Base-by-base conservation (phyloP, 2,329 filamentous ascomycete species). In the Apiospora malaysiana region DNA sequence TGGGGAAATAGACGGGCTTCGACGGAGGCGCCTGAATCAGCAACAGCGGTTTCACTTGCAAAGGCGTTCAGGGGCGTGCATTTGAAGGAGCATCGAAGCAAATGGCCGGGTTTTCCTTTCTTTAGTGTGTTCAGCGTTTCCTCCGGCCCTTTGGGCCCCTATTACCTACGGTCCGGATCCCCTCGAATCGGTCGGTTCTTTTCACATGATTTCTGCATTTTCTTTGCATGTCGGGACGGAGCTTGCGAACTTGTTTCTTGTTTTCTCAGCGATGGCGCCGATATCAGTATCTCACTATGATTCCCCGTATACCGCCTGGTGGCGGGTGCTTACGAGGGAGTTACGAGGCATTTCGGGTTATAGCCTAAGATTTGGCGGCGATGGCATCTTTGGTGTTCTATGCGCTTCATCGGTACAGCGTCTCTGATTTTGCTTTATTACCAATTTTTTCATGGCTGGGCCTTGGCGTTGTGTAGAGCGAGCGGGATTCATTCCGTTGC, bases 211-310 rank as follows among this genome's bases (percentile, higher is more conserved):
- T 73, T 74, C 74, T 75, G 75, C 76, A 77, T 76, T 69, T 77
- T 72, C 74, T 74, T 77, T 80, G 73, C 66, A 67, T 70, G 71
- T 71, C 71, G 74, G 73, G 73, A 72, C 76, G 71, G 74, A 76
- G 71, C 69, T 72, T 72, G 72, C 75, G 73, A 40, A 32, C 46
- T 68, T 68, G 32, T 49, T 68, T 78, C 72, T 74, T 78, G 73
- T 73, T 75, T 78, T 70, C 73, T 73, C 74, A 79, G 78, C 76
- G 77, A 76, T 67, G 75, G 77, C 76, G 77, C 77, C 75, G 74
- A 76, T 72, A 73, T 74, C 74, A 74, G 72, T 71, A 76, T 66
- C 47, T 77, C 74, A 73, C 73, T 70, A 75, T 72, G 76, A 76
- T 77, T 75, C 65, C 72, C 74, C 70, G 73, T 70, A 72, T 72